Evolutionary conservation across 306 rosid genomes (phyloP), one percentile per base, ranked within the genome.

Genomic region (Boehmeria nivea): DNA sequence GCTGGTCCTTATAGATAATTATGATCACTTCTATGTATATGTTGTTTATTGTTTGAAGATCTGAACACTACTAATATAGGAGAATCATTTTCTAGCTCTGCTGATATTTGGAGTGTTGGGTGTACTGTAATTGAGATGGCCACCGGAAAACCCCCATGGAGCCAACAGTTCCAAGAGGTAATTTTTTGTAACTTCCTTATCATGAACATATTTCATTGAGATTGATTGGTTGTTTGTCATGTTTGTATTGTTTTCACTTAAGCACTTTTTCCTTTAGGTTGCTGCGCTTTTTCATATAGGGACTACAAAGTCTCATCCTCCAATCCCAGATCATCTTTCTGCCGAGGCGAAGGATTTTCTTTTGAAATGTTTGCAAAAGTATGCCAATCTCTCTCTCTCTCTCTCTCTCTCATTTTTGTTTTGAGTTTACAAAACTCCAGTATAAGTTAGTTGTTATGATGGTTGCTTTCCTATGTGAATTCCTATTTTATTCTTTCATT

Each of bases 71-170:
- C 60, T 71, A 59, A 59, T 70, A 51, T 40, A 43, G 43, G 38
- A 16, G 62, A 51, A 65, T 50, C 61, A 49, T 57, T 65, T 47
- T 75, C 68, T 65, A 93, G 99, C 73, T 88, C 99, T 76, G 99
- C 99, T 61, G 99, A 93, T 71, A 93, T 93, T 76, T 93, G 99
- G 99, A 88, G 99, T 2, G 99, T 93, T 66, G 99, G 96, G 23
- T 93, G 99, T 70, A 93, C 99, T 24, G 94, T 93, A 55, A 93
- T 93, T 68, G 99, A 93, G 81, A 93, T 93, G 99, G 95, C 96
- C 72, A 88, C 99, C 0, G 99, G 96, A 72, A 88, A 93, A 68
- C 99, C 99, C 76, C 99, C 99, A 34, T 93, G 99, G 99, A 93
- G 96, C 59, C 95, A 93, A 72, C 96, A 93, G 74, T 93, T 83